Conservation (phyloP, 1,284 basidiomycete species). For the Ceratobasidium sp. region DNA sequence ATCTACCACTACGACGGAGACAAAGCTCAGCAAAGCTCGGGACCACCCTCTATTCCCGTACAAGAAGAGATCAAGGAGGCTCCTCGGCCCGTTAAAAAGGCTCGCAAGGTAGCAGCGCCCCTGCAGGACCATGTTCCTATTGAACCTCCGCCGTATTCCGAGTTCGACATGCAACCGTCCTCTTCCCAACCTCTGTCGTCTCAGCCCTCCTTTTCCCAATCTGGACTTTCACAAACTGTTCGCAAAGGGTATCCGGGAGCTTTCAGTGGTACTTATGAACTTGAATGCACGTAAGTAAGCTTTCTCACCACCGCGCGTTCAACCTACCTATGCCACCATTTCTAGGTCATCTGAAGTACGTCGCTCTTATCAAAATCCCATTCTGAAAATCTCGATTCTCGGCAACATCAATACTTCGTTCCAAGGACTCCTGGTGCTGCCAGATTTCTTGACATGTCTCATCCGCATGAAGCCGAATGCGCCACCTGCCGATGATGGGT, state of each 20-base stretch:
- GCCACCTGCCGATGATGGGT: neutral
- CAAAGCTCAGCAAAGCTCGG: neutral
- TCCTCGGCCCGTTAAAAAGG: neutral
- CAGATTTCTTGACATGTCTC: constrained; percentile 1
- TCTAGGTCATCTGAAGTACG: neutral
- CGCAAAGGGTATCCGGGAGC: neutral
- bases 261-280: constrained; percentile 16
- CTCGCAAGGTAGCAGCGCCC: constrained; percentile 3
- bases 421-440: neutral
- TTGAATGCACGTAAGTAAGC: constrained; percentile 23
- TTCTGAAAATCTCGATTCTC: neutral
- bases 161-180: neutral
- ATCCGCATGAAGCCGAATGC: neutral
- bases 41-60: neutral
- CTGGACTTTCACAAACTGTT: neutral
- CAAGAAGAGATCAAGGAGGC: neutral
- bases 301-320: neutral
- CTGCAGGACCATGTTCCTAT: neutral
- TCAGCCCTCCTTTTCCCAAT: neutral
- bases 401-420: neutral
- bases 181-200: constrained; percentile 3
- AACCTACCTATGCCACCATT: neutral
- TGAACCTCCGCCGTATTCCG: neutral
- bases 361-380: neutral
- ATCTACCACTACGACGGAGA: constrained; percentile 29